phyloP scores from a whole-genome alignment of 1,139 yeast genomes.

The Blastobotrys persicus region DNA sequence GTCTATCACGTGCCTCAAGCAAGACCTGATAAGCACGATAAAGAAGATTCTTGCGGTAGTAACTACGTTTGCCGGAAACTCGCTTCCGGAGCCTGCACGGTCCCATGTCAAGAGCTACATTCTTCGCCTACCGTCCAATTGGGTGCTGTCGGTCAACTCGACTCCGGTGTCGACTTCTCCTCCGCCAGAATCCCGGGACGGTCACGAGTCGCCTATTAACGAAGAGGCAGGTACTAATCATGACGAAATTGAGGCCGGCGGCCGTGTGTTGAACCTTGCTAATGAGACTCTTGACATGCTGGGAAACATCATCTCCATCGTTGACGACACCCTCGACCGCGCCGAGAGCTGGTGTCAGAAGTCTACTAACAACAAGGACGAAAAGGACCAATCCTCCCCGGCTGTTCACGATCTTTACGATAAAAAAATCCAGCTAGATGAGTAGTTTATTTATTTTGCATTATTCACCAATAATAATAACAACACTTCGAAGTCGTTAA shows the following conservation, averaged over 20 bases:
- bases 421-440: slow-evolving; percentile 6
- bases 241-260: slow-evolving; percentile 49
- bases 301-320: slow-evolving; percentile 73
- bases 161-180: slow-evolving; percentile 19
- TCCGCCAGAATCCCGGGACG: slow-evolving; percentile 4
- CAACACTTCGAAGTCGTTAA: no score
- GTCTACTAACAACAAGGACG: background rate
- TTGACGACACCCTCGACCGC: slow-evolving; percentile 75
- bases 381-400: background rate
- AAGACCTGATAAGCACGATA: slow-evolving; percentile 84
- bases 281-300: slow-evolving; percentile 90
- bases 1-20: slow-evolving; percentile 52
- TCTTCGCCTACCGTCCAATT: slow-evolving; percentile 66
- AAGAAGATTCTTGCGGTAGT: slow-evolving; percentile 83
- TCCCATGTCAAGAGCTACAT: slow-evolving; percentile 78
- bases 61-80: slow-evolving; percentile 75
- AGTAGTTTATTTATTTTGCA: slow-evolving; percentile 6
- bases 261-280: slow-evolving; percentile 74
- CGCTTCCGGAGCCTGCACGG: slow-evolving; percentile 81
- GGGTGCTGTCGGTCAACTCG: slow-evolving; percentile 44
- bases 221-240: slow-evolving; percentile 11
- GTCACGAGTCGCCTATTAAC: no score
- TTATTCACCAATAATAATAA: background rate
- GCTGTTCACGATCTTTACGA: slow-evolving; percentile 1
- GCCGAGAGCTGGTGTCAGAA: slow-evolving; percentile 69